Percentiles rank a stretch among this genome's conserved stretches.
phyloP scores from a whole-genome alignment of 352 stramenopile species.

The Pythium phragmiticola region DNA sequence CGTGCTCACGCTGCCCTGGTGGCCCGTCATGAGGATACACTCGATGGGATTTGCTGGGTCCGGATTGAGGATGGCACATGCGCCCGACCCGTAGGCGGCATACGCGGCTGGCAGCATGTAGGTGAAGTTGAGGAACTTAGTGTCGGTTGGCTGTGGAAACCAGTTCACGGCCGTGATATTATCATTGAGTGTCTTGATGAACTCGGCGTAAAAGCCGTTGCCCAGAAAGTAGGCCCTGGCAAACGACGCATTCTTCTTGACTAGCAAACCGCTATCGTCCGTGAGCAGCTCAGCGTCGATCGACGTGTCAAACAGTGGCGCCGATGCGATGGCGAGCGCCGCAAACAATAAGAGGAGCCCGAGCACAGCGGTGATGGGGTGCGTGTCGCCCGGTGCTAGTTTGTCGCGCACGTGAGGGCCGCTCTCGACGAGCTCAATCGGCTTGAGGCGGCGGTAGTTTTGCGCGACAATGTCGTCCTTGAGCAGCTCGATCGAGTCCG shows the following conservation, averaged over 20 bases:
- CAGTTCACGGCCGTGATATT: constrained; percentile 29
- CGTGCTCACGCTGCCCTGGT: constrained; percentile 37
- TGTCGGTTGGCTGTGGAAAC: constrained; percentile 34
- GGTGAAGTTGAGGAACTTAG: constrained; percentile 34
- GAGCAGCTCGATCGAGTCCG: constrained; percentile 2
- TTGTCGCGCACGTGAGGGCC: neutral
- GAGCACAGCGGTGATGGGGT: constrained; percentile 2
- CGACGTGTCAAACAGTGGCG: constrained; percentile 33
- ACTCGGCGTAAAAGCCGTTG: constrained; percentile 26
- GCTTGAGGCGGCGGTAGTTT: constrained; percentile 5
- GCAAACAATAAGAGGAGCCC: constrained; percentile 34
- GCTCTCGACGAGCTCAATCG: constrained; percentile 9
- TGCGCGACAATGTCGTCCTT: constrained; percentile 9
- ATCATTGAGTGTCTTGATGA: constrained; percentile 27
- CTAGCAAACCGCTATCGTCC: constrained; percentile 27
- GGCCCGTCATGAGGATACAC: constrained; percentile 40
- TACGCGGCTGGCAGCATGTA: constrained; percentile 23
- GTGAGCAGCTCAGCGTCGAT: constrained; percentile 35
- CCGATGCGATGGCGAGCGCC: constrained; percentile 31
- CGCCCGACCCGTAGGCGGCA: constrained; percentile 19
- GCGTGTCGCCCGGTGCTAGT: constrained; percentile 6
- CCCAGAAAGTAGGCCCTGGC: constrained; percentile 36
- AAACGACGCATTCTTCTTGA: constrained; percentile 42
- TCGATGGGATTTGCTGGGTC: constrained; percentile 24
- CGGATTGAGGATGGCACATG: constrained; percentile 28